Conservation (phyloP, 179 eudicot species). For the Sideroxylon spinosum region DNA sequence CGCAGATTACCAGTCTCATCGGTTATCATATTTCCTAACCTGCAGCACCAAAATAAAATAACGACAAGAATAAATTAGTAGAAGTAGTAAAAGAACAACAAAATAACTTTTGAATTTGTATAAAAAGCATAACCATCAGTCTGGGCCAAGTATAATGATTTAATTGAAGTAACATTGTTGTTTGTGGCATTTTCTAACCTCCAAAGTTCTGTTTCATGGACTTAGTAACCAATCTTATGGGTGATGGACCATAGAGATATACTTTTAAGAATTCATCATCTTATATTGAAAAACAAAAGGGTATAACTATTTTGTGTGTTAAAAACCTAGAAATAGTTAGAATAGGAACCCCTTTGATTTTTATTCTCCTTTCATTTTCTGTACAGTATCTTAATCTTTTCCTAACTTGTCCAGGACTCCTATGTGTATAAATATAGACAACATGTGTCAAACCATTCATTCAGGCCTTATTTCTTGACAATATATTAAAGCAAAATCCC, state of each 20-base stretch:
- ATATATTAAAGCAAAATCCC: too few species aligned
- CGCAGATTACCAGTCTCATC: conserved; percentile 73
- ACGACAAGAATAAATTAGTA: not conserved
- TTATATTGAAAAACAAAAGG: not conserved
- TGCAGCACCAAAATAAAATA: conserved; percentile 19
- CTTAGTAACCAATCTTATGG: not conserved
- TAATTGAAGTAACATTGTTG: not conserved
- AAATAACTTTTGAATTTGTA: not conserved
- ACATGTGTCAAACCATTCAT: too few species aligned
- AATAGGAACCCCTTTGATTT: too few species aligned
- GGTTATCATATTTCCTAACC: conserved; percentile 94
- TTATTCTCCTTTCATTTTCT: too few species aligned
- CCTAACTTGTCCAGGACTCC: too few species aligned
- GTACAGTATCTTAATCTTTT: too few species aligned
- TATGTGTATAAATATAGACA: too few species aligned
- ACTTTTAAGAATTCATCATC: too few species aligned
- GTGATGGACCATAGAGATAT: not conserved
- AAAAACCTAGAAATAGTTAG: too few species aligned
- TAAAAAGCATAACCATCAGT: not conserved
- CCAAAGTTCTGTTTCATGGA: not conserved
- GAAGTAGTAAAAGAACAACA: not conserved
- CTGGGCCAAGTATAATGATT: not conserved
- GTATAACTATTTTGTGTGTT: not conserved
- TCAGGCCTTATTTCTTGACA: too few species aligned
- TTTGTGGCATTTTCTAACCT: not conserved